A percentile compares a stretch with the other conserved stretches of the same genome.
Evolutionary conservation across 2,329 filamentous ascomycete genomes (phyloP).

Genomic region (Ophiostoma populinum): DNA sequence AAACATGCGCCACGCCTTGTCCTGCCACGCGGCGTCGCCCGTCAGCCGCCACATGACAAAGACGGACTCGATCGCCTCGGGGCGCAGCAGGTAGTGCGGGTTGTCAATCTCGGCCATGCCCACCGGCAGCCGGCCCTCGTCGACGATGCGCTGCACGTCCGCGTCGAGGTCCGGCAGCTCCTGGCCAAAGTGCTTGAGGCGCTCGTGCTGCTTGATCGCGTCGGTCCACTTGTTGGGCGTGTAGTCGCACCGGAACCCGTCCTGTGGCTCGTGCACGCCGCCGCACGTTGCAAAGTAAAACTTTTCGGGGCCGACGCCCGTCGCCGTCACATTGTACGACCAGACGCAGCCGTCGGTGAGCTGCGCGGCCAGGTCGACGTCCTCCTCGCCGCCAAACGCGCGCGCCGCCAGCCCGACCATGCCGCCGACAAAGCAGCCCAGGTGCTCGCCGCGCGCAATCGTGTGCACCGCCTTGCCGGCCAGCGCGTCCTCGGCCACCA

Average conservation of each 20-base stretch:
- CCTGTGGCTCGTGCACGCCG: slow-evolving; percentile 10
- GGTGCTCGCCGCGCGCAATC: slow-evolving; percentile 30
- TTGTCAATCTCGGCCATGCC: slow-evolving; percentile 40
- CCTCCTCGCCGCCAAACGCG: slow-evolving; percentile 36
- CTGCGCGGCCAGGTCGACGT: slow-evolving; percentile 38
- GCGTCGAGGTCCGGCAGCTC: slow-evolving; percentile 12
- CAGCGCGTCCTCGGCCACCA: slow-evolving; percentile 14
- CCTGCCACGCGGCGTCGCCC: slow-evolving; percentile 44
- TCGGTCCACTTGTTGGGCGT: slow-evolving; percentile 14
- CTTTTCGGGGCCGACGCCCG: slow-evolving; percentile 45
- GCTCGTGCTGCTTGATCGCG: slow-evolving; percentile 11
- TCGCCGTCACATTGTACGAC: slow-evolving; percentile 38
- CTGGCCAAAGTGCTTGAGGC: background rate
- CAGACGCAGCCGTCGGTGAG: slow-evolving; percentile 48
- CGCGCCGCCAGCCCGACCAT: slow-evolving; percentile 47
- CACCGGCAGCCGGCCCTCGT: slow-evolving; percentile 28
- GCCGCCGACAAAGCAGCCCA: slow-evolving; percentile 46
- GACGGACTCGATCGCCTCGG: slow-evolving; percentile 66
- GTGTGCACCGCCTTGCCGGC: slow-evolving; percentile 13
- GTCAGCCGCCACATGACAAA: slow-evolving; percentile 65
- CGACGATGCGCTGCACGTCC: slow-evolving; percentile 19
- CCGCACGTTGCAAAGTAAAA: slow-evolving; percentile 29
- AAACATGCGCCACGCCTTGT: slow-evolving; percentile 63
- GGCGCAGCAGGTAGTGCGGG: slow-evolving; percentile 46
- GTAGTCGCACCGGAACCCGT: slow-evolving; percentile 13